Base-by-base conservation (phyloP, 2,329 filamentous ascomycete genomes). In the Amauroascus niger region DNA sequence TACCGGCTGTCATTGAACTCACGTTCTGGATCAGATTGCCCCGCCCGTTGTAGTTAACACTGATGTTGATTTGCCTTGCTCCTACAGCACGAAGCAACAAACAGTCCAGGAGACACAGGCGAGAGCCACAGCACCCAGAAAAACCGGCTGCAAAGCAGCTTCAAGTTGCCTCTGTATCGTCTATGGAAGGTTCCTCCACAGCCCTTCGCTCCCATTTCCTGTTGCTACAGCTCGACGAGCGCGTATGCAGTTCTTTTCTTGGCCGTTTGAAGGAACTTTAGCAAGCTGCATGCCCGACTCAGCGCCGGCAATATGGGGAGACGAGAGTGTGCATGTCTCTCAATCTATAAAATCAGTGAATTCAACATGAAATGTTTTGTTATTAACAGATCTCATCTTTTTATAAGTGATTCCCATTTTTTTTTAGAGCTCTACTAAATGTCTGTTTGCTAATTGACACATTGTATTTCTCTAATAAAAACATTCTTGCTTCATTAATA, bases 221-320 rank as follows among this genome's bases (percentile, higher is more conserved):
- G 26, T 30, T 9, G 26, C 26, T 30, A 9, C 26, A 4, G 26
- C 26, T 53, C 26, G 6, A 46, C 11, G 28, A 53, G 22, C 18
- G n/a, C n/a, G 7, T 37, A 18, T 53, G 40, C 41, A 44, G 50
- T 53, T 49, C 33, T 30, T 49, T 49, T 49, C 46, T 3, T 37
- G 46, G 30, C 46, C 37, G 46, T 41, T 49, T 49, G 46, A 49
- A 39, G 46, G 11, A 11, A 30, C 45, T 32, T 35, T 48, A 26
- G 16, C 45, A 16, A 48, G 45, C 14, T 48, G 45, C 45, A 48
- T 18, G 18, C 30, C 26, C 28, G 45, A 48, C 26, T 48, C 28
- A 11, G 8, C 14, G 20, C 22, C n/a, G 20, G 1, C 22, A 18
- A 18, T 13, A 32, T 46, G 44, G 44, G 33, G 33, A 35, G 33